Percentiles rank a stretch among this genome's conserved stretches.
These are phyloP conservation scores for Tetracladium marchalianum DNA, from an alignment of 495 filamentous ascomycete species.

Conservation along the genomic window DNA sequence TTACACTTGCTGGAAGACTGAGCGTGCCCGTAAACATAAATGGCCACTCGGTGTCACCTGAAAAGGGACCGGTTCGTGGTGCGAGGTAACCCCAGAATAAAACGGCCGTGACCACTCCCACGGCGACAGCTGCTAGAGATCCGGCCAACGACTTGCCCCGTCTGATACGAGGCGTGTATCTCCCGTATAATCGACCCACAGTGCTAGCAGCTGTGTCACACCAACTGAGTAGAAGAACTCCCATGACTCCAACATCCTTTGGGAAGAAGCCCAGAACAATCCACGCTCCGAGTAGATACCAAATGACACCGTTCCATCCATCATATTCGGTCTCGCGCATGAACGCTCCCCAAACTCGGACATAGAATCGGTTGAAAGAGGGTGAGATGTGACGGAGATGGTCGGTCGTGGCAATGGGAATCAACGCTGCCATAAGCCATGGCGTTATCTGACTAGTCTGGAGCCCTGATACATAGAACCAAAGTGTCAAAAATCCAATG, in stretches of 20 bases:
- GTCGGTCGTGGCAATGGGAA: conserved; percentile 84
- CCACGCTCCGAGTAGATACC: conserved; percentile 87
- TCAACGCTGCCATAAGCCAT: conserved; percentile 65
- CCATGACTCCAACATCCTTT: conserved; percentile 88
- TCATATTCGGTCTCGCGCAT: conserved; percentile 95
- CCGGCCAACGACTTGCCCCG: conserved; percentile 87
- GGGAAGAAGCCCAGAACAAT: conserved; percentile 77
- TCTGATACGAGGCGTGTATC: conserved; percentile 76
- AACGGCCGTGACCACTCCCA: conserved; percentile 70
- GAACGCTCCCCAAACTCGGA: conserved; percentile 69
- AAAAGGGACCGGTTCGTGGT: conserved; percentile 54
- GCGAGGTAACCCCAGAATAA: conserved; percentile 83
- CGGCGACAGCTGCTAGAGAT: conserved; percentile 68
- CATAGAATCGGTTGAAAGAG: conserved; percentile 79
- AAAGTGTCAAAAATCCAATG: conserved; percentile 86
- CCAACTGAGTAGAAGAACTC: conserved; percentile 85
- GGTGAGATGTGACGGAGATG: conserved; percentile 70
- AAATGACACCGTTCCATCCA: conserved; percentile 93
- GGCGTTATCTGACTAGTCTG: conserved; percentile 70
- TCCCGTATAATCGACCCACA: conserved; percentile 77
- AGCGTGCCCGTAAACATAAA: conserved; percentile 79
- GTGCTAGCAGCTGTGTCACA: conserved; percentile 96
- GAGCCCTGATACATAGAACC: conserved; percentile 67
- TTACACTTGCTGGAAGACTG: conserved; percentile 45
- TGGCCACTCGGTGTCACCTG: conserved; percentile 49